A percentile compares a stretch with the other conserved stretches of the same genome.
These are phyloP conservation scores for Ganoderma sp. DNA, from an alignment of 1,284 basidiomycete species.

Conservation along the genomic window DNA sequence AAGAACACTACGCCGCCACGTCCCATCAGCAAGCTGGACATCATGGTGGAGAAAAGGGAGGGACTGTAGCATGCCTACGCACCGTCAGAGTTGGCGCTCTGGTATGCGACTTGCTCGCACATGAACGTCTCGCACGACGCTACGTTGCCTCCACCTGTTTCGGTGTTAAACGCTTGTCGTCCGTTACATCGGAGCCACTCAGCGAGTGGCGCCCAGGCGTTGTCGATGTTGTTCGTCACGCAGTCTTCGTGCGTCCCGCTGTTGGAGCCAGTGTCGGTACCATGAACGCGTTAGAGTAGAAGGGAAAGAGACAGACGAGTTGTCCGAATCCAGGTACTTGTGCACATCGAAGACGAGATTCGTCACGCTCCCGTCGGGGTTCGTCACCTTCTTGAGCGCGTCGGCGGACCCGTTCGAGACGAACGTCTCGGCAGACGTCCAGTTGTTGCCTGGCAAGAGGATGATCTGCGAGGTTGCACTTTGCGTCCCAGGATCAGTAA, in stretches of 20 bases:
- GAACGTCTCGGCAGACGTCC: constrained; percentile 56
- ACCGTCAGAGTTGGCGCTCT: constrained; percentile 58
- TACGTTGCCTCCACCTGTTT: constrained; percentile 65
- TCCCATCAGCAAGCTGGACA: neutral
- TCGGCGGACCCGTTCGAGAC: constrained; percentile 60
- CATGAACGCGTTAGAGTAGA: constrained; percentile 21
- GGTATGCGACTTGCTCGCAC: constrained; percentile 56
- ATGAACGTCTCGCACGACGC: constrained; percentile 53
- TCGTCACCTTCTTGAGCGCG: constrained; percentile 56
- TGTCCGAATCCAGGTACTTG: constrained; percentile 67
- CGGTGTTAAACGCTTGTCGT: constrained; percentile 67
- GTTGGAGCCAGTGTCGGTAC: neutral
- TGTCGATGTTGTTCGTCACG: constrained; percentile 58
- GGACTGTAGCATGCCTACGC: constrained; percentile 18
- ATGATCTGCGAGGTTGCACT: constrained; percentile 58
- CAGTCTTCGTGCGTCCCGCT: constrained; percentile 49
- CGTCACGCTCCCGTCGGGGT: constrained; percentile 56
- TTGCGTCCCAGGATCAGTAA: neutral
- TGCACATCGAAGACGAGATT: constrained; percentile 67
- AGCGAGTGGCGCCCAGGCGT: constrained; percentile 54
- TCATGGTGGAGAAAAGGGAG: neutral
- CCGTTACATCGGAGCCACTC: constrained; percentile 56
- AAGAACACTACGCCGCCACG: constrained; percentile 40
- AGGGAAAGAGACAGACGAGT: constrained; percentile 47
- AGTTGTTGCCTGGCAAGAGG: constrained; percentile 60